Evolutionary conservation across 768 basidiomycete genomes (phyloP).

Genomic region (Imleria badia): DNA sequence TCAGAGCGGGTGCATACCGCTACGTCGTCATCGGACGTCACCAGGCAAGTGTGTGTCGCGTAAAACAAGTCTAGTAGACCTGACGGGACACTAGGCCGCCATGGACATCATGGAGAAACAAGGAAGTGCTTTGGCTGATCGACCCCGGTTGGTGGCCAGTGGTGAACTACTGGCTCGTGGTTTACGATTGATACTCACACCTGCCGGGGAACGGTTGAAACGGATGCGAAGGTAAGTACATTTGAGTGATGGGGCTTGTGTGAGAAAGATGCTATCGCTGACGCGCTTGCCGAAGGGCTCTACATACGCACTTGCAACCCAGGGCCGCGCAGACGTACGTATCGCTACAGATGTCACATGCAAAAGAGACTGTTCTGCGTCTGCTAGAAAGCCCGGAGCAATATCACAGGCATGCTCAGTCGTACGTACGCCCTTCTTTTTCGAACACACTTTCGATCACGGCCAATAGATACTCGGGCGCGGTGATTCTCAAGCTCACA

Average conservation of each 20-base stretch:
- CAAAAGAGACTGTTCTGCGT: constrained; percentile 7
- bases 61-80: not conserved
- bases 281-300: constrained; percentile 35
- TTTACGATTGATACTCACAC: constrained; percentile 48
- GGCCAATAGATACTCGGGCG: constrained; percentile 15
- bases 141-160: constrained; percentile 45
- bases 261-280: not conserved
- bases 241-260: no score
- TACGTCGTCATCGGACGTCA: constrained; percentile 23
- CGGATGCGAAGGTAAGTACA: constrained; percentile 48
- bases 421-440: constrained; percentile 39
- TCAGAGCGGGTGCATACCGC: constrained; percentile 42
- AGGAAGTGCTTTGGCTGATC: constrained; percentile 46
- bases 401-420: constrained; percentile 24
- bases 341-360: constrained; percentile 40
- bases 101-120: constrained; percentile 63
- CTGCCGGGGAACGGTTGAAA: constrained; percentile 51
- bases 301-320: constrained; percentile 54
- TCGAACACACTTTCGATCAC: constrained; percentile 8
- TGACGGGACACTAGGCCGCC: constrained; percentile 40
- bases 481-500: constrained; percentile 14
- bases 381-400: constrained; percentile 12
- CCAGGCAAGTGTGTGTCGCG: constrained; percentile 1
- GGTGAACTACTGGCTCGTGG: constrained; percentile 55
- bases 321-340: constrained; percentile 45